Conservation (phyloP, 306 rosid species). For the Citrullus colocynthis region DNA sequence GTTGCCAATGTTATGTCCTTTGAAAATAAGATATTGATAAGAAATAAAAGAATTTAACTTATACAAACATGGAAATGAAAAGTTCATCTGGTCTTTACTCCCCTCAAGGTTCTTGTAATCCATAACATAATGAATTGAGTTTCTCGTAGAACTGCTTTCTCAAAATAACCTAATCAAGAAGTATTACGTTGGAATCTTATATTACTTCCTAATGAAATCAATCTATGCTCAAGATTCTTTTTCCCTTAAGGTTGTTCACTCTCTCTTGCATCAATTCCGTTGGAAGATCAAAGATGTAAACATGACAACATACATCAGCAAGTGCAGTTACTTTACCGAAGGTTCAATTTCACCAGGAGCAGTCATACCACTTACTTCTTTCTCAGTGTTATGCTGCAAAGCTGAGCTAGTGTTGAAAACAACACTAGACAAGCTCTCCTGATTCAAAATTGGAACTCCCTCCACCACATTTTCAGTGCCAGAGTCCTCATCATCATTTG, state of each 20-base stretch:
- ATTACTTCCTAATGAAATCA: background rate
- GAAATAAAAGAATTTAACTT: background rate
- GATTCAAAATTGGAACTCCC: constrained; percentile 17
- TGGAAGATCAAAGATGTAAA: background rate
- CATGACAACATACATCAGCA: background rate
- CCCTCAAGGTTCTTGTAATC: background rate
- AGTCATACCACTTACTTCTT: constrained; percentile 17
- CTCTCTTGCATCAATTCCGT: background rate
- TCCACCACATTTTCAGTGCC: constrained; percentile 18
- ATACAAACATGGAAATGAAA: background rate
- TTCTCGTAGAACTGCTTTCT: background rate
- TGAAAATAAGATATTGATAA: background rate
- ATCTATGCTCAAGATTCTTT: background rate
- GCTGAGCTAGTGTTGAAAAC: constrained; percentile 10
- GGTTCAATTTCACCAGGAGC: constrained; percentile 21
- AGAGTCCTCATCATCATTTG: constrained; percentile 30
- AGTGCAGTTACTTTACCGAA: constrained; percentile 26
- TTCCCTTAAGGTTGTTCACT: background rate
- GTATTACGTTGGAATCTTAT: background rate
- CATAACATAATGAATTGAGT: background rate
- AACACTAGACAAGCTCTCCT: constrained; percentile 19
- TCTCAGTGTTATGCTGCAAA: constrained; percentile 10
- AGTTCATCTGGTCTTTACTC: background rate
- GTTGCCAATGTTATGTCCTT: background rate
- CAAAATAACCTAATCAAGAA: background rate